Conservation (phyloP, 768 basidiomycete genomes). For the Lactarius indigo region DNA sequence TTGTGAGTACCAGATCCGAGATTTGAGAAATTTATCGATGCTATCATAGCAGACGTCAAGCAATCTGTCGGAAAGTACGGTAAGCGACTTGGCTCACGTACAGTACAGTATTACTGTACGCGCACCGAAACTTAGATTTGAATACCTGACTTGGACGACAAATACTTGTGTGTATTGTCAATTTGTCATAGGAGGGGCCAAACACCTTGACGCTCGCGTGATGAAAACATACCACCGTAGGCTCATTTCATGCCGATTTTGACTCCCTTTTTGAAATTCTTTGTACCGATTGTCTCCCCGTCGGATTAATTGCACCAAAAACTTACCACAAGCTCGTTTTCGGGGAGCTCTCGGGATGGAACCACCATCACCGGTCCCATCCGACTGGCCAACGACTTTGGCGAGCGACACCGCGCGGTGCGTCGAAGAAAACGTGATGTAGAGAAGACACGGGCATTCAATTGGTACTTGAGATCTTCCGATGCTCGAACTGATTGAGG, state of each 20-base stretch:
- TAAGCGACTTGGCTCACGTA: too few relatives aligned
- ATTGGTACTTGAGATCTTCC: too few relatives aligned
- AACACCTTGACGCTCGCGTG: too few relatives aligned
- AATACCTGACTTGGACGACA: background rate
- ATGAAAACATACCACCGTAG: background rate
- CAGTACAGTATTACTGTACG: background rate
- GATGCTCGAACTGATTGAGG: background rate
- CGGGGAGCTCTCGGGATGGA: background rate
- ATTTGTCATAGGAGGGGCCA: too few relatives aligned
- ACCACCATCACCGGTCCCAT: background rate
- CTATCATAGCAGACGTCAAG: too few relatives aligned
- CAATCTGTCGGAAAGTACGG: too few relatives aligned
- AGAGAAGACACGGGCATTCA: background rate
- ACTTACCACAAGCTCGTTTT: background rate
- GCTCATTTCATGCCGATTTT: background rate
- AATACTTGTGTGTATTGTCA: background rate
- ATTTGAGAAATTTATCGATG: too few relatives aligned
- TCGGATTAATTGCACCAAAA: background rate
- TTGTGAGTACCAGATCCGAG: too few relatives aligned
- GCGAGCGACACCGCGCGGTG: background rate
- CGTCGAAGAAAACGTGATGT: background rate
- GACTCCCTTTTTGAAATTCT: background rate
- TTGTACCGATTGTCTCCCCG: background rate
- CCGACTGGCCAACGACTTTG: background rate
- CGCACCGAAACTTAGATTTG: background rate